phyloP scores from a whole-genome alignment of 2,329 filamentous ascomycete species.

The Pseudogymnoascus sp. region DNA sequence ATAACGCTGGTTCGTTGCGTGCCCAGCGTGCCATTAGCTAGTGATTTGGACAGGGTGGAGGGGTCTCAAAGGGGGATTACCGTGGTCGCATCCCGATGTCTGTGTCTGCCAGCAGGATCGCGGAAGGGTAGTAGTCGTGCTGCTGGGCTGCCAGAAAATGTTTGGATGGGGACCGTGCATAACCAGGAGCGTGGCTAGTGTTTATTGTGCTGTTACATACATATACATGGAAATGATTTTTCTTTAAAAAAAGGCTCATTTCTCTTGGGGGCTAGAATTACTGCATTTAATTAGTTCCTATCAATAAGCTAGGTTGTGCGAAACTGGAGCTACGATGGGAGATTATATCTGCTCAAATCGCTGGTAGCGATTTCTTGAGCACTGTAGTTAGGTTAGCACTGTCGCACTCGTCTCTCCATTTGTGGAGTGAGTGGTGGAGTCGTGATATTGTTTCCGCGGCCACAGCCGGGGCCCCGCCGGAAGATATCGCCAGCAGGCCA shows the following conservation, averaged over 20 bases:
- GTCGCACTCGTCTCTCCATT: not conserved
- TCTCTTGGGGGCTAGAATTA: not conserved
- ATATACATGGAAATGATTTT: not conserved
- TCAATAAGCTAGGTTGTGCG: not conserved
- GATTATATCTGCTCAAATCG: not conserved
- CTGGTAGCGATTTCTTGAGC: not conserved
- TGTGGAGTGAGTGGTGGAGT: constrained; percentile 6
- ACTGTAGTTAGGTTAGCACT: not conserved
- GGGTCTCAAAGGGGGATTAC: not conserved
- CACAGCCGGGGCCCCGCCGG: constrained; percentile 1
- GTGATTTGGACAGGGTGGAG: not conserved
- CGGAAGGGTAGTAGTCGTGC: not conserved
- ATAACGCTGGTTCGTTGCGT: constrained; percentile 1
- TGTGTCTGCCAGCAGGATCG: not conserved
- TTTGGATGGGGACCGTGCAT: not conserved
- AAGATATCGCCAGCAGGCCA: constrained; percentile 1
- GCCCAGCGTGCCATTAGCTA: not conserved
- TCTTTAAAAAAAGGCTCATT: not conserved
- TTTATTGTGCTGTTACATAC: not conserved
- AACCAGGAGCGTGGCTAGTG: not conserved
- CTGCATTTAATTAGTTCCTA: not conserved
- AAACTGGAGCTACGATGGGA: not conserved
- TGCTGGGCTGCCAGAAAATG: not conserved
- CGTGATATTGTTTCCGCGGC: not conserved
- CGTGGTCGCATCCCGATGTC: not conserved